Evolutionary conservation across 2,329 filamentous ascomycete genomes (phyloP).

Genomic region (Phoma sp.): DNA sequence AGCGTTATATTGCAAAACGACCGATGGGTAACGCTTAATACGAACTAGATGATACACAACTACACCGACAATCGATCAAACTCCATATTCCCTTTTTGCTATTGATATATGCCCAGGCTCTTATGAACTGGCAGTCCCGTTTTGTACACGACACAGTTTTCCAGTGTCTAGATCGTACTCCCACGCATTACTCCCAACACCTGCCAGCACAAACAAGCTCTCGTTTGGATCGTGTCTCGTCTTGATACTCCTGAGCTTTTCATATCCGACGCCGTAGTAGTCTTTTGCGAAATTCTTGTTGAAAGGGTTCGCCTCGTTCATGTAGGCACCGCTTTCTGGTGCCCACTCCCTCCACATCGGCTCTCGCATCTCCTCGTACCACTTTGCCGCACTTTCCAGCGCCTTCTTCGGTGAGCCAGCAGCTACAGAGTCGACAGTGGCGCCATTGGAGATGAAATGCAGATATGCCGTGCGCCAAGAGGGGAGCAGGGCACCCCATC

Average conservation of each 20-base stretch:
- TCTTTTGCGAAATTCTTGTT: slow-evolving; percentile 19
- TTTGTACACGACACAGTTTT: slow-evolving; percentile 17
- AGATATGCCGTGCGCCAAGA: slow-evolving; percentile 47
- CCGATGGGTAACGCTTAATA: not conserved
- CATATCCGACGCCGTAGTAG: slow-evolving; percentile 21
- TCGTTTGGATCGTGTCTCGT: slow-evolving; percentile 20
- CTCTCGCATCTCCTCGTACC: slow-evolving; percentile 26
- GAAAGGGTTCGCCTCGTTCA: slow-evolving; percentile 27
- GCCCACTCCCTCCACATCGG: slow-evolving; percentile 26
- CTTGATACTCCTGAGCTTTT: slow-evolving; percentile 16
- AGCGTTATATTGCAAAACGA: no score
- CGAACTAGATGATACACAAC: not conserved
- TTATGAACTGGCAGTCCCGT: not conserved
- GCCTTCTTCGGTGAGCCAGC: slow-evolving; percentile 15
- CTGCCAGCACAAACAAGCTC: slow-evolving; percentile 29
- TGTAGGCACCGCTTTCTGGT: slow-evolving; percentile 22
- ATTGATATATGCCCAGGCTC: not conserved
- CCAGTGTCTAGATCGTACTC: slow-evolving; percentile 31
- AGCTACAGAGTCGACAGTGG: slow-evolving; percentile 1
- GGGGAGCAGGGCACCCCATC: slow-evolving; percentile 37
- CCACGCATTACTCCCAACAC: slow-evolving; percentile 30
- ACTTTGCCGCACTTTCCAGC: slow-evolving; percentile 17
- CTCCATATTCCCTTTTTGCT: not conserved
- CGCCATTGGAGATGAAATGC: slow-evolving; percentile 38
- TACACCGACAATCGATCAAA: not conserved